These are phyloP conservation scores for Colletotrichum gloeosporioides DNA, from an alignment of 2,329 filamentous ascomycete species.

Conservation along the genomic window DNA sequence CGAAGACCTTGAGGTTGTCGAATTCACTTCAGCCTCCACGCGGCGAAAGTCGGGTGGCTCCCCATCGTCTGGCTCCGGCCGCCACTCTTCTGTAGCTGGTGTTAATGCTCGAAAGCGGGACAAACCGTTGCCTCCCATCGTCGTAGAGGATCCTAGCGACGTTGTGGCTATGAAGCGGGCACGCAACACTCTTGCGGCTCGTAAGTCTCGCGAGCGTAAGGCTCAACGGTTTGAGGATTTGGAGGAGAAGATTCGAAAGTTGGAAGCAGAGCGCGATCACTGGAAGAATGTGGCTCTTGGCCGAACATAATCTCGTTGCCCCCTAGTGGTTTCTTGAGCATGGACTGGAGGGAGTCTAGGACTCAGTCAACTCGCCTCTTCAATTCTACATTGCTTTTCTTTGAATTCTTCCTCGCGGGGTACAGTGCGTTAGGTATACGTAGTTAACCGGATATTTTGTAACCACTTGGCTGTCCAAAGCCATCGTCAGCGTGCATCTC, in stretches of 20 bases:
- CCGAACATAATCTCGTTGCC: background rate
- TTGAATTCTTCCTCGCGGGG: background rate
- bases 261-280: constrained; percentile 70
- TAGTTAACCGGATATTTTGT: no score
- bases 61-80: constrained; percentile 46
- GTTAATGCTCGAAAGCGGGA: constrained; percentile 77
- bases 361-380: background rate
- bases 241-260: constrained; percentile 73
- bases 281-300: constrained; percentile 64
- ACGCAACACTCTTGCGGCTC: constrained; percentile 88
- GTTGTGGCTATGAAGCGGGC: constrained; percentile 88
- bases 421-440: background rate
- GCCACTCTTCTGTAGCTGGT: constrained; percentile 73
- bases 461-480: no score
- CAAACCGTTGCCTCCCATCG: constrained; percentile 81
- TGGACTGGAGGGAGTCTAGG: background rate
- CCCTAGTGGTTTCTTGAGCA: background rate
- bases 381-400: background rate
- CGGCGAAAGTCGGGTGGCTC: constrained; percentile 54
- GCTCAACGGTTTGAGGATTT: constrained; percentile 76
- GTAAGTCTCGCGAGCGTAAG: constrained; percentile 91
- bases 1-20: constrained; percentile 55
- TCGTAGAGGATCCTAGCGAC: constrained; percentile 76
- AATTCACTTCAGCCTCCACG: constrained; percentile 40
- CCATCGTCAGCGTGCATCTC: no score